These are phyloP conservation scores for Verticillium zaregamsianum DNA, from an alignment of 2,329 filamentous ascomycete species.

Conservation along the genomic window DNA sequence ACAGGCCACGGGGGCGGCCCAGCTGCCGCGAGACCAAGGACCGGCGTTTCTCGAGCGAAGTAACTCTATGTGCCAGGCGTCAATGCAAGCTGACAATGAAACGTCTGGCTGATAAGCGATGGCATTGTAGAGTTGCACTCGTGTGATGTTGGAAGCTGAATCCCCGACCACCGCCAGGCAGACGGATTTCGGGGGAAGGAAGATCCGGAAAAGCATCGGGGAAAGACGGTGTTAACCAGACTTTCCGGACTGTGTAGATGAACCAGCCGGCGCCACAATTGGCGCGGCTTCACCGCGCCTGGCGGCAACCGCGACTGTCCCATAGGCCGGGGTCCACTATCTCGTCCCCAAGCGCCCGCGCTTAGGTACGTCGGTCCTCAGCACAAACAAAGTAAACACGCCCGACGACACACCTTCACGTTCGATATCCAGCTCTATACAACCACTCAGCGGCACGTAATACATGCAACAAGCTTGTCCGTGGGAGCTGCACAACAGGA, in stretches of 20 bases:
- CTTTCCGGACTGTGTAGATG: neutral
- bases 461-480: neutral
- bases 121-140: neutral
- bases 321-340: slow-evolving; percentile 6
- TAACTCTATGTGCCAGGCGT: neutral
- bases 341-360: slow-evolving; percentile 7
- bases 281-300: neutral
- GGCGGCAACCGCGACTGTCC: slow-evolving; percentile 8
- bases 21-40: neutral
- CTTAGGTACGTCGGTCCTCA: slow-evolving; percentile 5
- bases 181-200: neutral
- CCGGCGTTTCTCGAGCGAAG: neutral
- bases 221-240: neutral
- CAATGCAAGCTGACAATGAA: neutral
- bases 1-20: neutral
- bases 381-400: slow-evolving; percentile 11
- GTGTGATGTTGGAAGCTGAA: neutral
- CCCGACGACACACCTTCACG: slow-evolving; percentile 4
- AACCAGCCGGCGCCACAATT: neutral
- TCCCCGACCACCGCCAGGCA: neutral
- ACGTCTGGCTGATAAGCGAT: neutral
- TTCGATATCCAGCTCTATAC: neutral
- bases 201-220: neutral
- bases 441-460: neutral
- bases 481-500: neutral